Conservation (phyloP, 2,329 filamentous ascomycete species). For the Didymella sp. region DNA sequence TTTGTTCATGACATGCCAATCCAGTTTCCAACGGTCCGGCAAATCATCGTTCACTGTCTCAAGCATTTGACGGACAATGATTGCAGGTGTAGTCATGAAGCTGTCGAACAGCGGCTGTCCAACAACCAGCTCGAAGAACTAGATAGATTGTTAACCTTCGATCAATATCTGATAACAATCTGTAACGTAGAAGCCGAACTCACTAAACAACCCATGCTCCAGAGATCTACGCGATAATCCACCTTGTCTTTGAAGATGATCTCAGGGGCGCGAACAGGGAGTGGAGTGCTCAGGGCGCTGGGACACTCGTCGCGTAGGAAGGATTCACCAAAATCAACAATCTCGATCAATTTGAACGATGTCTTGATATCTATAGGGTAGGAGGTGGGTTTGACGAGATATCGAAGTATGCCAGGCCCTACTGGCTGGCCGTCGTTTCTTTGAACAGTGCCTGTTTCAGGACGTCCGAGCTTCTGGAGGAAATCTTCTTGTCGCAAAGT, state of each 20-base stretch:
- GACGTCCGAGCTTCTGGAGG: conserved; percentile 23
- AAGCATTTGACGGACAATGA: conserved; percentile 48
- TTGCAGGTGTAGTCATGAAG: conserved; percentile 43
- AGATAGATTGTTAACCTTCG: conserved; percentile 14
- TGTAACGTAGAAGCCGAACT: conserved; percentile 15
- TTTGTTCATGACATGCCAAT: conserved; percentile 37
- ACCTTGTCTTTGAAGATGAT: conserved; percentile 48
- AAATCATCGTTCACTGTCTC: conserved; percentile 46
- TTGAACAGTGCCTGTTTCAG: conserved; percentile 24
- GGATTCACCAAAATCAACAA: conserved; percentile 51
- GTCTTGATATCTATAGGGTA: conserved; percentile 3
- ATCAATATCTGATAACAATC: not conserved
- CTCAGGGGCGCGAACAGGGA: conserved; percentile 49
- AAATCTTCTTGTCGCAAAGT: conserved; percentile 27
- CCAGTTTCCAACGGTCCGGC: conserved; percentile 44
- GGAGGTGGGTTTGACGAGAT: conserved; percentile 26
- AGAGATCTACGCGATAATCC: conserved; percentile 50
- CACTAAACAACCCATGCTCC: conserved; percentile 51
- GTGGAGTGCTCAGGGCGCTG: conserved; percentile 44
- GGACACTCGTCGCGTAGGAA: conserved; percentile 37
- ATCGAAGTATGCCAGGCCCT: conserved; percentile 25
- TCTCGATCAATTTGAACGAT: conserved; percentile 17
- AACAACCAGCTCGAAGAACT: conserved; percentile 51
- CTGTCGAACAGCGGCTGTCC: conserved; percentile 51
- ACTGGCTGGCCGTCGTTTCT: conserved; percentile 31